Evolutionary conservation across 345 rosid genomes (phyloP).

Genomic region (Acer campestre): DNA sequence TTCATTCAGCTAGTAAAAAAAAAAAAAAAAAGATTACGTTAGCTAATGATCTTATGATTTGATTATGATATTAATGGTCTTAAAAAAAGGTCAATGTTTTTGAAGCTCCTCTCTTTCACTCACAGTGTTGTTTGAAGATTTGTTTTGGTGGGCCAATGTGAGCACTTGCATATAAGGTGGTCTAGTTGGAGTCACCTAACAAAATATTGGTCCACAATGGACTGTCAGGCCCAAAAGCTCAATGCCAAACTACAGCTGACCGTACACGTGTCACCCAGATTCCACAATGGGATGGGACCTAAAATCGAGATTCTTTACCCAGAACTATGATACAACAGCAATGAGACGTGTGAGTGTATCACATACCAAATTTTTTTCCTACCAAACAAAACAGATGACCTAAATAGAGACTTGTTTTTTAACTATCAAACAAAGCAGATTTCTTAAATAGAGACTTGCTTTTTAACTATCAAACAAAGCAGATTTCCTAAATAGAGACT

Average conservation of each 20-base stretch:
- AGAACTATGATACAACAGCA: no score
- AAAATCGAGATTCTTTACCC: background rate
- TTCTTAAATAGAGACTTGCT: no score
- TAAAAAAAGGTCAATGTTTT: background rate
- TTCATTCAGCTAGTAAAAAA: no score
- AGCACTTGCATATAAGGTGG: background rate
- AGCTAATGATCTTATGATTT: no score
- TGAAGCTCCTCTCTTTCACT: background rate
- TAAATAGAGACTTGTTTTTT: no score
- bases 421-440: background rate
- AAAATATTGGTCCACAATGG: background rate
- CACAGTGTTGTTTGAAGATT: conserved; percentile 2
- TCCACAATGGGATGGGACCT: background rate
- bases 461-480: background rate
- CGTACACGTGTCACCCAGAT: background rate
- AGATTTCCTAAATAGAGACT: background rate
- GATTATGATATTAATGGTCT: no score
- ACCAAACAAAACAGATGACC: no score
- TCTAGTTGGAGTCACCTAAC: background rate
- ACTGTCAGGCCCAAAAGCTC: background rate
- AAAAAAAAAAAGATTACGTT: no score
- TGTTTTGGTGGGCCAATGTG: background rate
- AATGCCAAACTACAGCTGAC: background rate
- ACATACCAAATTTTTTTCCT: no score
- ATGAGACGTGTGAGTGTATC: no score